These are phyloP conservation scores for Penicillium sp. DNA, from an alignment of 2,329 filamentous ascomycete species.

Conservation along the genomic window DNA sequence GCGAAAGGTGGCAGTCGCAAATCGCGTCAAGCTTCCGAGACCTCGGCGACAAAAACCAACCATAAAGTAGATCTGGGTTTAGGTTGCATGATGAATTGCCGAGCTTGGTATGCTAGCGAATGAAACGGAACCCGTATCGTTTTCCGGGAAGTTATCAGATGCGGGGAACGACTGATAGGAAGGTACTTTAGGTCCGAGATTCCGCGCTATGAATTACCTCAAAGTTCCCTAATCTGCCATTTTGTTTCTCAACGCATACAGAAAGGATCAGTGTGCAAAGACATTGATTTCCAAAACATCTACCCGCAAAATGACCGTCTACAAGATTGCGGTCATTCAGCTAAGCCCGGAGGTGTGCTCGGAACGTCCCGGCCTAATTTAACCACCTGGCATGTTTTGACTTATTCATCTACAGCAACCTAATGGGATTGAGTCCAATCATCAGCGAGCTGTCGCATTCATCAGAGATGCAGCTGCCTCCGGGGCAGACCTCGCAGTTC, in stretches of 20 bases:
- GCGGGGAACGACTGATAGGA: neutral
- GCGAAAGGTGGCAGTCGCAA: neutral
- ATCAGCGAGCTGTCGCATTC: constrained; percentile 36
- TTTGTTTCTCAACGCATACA: neutral
- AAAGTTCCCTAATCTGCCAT: no score
- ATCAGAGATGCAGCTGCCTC: constrained; percentile 49
- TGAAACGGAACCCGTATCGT: neutral
- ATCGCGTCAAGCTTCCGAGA: neutral
- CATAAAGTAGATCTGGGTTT: neutral
- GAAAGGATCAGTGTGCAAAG: neutral
- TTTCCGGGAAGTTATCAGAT: neutral
- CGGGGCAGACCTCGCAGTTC: constrained; percentile 56
- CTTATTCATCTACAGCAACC: neutral
- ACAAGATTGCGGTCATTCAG: neutral
- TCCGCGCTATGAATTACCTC: neutral
- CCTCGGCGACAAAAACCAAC: neutral
- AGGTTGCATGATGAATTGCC: neutral
- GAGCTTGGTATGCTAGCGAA: neutral
- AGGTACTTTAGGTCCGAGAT: neutral
- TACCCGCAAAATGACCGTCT: neutral
- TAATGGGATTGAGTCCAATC: constrained; percentile 10
- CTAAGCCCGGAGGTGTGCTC: neutral
- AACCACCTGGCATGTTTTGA: neutral
- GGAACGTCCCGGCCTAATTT: neutral
- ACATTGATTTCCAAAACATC: no score